Base-by-base conservation (phyloP, 768 basidiomycete genomes). In the Multifurca ochricompacta region DNA sequence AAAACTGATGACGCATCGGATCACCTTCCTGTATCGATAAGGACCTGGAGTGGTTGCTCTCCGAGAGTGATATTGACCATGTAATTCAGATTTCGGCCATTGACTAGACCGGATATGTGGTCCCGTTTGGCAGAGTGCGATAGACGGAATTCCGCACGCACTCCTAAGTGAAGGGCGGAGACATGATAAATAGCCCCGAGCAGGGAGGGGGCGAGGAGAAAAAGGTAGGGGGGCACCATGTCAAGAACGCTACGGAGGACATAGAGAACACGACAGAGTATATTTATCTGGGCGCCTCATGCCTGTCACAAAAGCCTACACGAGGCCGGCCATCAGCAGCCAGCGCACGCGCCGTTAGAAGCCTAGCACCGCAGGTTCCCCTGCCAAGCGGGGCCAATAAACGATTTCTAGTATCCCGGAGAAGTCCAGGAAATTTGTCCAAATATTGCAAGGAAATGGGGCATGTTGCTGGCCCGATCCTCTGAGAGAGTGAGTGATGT, bases 21-120 rank as follows among this genome's bases (percentile, higher is more conserved):
- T 36, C 51, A 69, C 67, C 67, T 70, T 34, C 69, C 69, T 6
- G 68, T 69, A 49, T 70, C 69, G n/a, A 68, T 57, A 9, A 67
- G 60, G 28, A 67, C 65, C 9, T 56, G 44, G 44, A 66, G 59
- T 31, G 41, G 40, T 32, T 55, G 57, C 31, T 64, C 68, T 35
- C 61, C 61, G 23, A 70, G 54, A 9, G 66, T 66, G 35, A 70
- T 44, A 46, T 68, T 65, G 21, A 62, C 61, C 46, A 53, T 63
- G 50, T 69, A 69, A 45, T 63, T 60, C 45, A 67, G 42, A 45
- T 68, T 66, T 5, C 53, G 52, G 25, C 44, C 32, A 53, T 67
- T 61, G 7, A 21, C 30, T 28, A 45, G 30, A 14, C 30, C 44
- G 18, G 44, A 31, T 45, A 31, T 21, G 30, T 31, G 44, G 28